phyloP scores from a whole-genome alignment of 257 asterid genomes.

The Gynochthodes officinalis region DNA sequence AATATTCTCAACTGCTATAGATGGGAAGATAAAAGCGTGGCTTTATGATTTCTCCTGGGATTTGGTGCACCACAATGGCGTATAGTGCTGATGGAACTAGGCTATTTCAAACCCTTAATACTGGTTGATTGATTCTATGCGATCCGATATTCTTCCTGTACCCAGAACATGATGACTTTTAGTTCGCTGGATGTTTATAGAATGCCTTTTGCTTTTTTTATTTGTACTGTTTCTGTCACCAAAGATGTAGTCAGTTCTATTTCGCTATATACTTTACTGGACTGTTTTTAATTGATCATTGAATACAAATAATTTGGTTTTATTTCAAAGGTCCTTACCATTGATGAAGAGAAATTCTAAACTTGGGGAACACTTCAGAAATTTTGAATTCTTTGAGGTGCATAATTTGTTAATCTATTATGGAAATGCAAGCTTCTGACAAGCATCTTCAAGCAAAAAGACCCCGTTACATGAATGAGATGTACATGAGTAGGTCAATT shows the following conservation, averaged over 20 bases:
- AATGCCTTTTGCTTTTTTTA: not conserved
- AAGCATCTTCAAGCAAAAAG: too few species aligned
- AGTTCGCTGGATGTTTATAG: not conserved
- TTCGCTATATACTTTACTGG: not conserved
- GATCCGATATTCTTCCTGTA: not conserved
- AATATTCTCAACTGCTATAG: conserved; percentile 93
- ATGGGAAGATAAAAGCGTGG: conserved; percentile 99
- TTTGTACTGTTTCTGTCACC: too few species aligned
- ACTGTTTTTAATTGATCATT: not conserved
- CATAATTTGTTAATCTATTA: not conserved
- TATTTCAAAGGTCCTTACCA: not conserved
- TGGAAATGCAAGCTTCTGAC: not conserved
- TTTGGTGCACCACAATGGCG: conserved; percentile 94
- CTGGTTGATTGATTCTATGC: not conserved
- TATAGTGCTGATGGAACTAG: conserved; percentile 98
- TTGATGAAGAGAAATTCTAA: not conserved
- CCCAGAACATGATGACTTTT: not conserved
- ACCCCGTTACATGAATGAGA: too few species aligned
- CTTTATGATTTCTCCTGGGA: conserved; percentile 97
- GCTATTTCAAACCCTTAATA: conserved; percentile 26
- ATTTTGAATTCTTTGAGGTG: not conserved
- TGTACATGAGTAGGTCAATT: too few species aligned
- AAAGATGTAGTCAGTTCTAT: not conserved
- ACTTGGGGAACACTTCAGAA: not conserved
- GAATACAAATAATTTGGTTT: not conserved